These are phyloP conservation scores for Claviceps digitariae DNA, from an alignment of 2,329 filamentous ascomycete genomes.

Conservation along the genomic window DNA sequence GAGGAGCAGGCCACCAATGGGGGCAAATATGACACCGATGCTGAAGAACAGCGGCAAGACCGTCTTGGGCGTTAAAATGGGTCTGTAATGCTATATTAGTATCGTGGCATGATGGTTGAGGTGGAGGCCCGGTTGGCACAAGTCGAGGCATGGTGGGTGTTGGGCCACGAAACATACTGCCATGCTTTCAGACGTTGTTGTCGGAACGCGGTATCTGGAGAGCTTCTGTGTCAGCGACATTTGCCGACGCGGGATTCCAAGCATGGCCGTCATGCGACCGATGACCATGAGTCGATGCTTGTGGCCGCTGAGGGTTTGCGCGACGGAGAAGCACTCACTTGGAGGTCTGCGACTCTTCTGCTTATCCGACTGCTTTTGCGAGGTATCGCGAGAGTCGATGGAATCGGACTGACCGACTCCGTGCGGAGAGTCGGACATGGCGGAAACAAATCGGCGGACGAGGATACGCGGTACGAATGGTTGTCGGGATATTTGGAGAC, in stretches of 20 bases:
- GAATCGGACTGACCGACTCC: constrained; percentile 36
- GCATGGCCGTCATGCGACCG: constrained; percentile 1
- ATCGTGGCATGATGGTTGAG: constrained; percentile 23
- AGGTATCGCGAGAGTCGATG: constrained; percentile 40
- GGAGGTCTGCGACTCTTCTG: constrained; percentile 84
- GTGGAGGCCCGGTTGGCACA: constrained; percentile 4
- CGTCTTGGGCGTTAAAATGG: constrained; percentile 89
- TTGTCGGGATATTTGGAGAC: neutral
- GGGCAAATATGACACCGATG: constrained; percentile 83
- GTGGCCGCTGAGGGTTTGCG: neutral
- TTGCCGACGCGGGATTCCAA: neutral
- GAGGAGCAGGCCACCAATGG: constrained; percentile 75
- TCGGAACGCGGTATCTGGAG: constrained; percentile 80
- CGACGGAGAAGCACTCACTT: constrained; percentile 41
- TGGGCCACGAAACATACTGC: constrained; percentile 53
- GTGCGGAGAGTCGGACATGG: constrained; percentile 35
- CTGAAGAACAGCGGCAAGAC: constrained; percentile 83
- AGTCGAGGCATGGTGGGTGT: neutral
- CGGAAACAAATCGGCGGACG: constrained; percentile 12
- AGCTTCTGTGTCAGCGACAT: neutral
- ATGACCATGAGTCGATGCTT: constrained; percentile 14
- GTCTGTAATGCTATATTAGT: constrained; percentile 36
- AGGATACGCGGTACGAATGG: neutral
- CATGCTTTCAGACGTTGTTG: constrained; percentile 97
- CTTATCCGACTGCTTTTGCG: constrained; percentile 50